phyloP scores from a whole-genome alignment of 2,329 filamentous ascomycete species.

The Juglanconis oblonga region DNA sequence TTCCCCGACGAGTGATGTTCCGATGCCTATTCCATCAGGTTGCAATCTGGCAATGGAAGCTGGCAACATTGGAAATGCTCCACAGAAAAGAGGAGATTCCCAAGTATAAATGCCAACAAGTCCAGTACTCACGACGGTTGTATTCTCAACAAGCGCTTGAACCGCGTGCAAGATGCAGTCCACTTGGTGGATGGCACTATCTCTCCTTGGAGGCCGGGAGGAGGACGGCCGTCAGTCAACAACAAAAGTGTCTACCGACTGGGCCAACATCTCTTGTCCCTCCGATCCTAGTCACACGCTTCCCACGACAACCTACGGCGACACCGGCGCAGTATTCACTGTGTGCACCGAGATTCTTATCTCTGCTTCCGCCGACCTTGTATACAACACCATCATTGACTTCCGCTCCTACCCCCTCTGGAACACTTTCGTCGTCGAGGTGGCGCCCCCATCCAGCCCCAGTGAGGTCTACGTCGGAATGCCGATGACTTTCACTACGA shows the following conservation, averaged over 20 bases:
- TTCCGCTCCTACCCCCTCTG: constrained; percentile 24
- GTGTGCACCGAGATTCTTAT: constrained; percentile 25
- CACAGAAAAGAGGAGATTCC: too few relatives aligned
- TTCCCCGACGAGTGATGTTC: too few relatives aligned
- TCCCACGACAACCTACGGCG: constrained; percentile 23
- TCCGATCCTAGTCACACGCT: constrained; percentile 10
- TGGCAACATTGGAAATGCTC: too few relatives aligned
- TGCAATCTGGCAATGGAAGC: too few relatives aligned
- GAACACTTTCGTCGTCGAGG: constrained; percentile 26
- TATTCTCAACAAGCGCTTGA: too few relatives aligned
- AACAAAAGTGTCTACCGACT: constrained; percentile 3
- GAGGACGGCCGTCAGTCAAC: too few relatives aligned
- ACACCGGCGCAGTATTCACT: constrained; percentile 22
- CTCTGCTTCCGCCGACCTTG: constrained; percentile 14
- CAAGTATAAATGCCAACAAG: too few relatives aligned
- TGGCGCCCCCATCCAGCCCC: constrained; percentile 23
- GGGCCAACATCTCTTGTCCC: constrained; percentile 19
- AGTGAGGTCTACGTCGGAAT: constrained; percentile 24
- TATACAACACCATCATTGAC: constrained; percentile 24
- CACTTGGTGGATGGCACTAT: too few relatives aligned
- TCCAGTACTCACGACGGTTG: too few relatives aligned
- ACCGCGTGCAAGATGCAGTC: too few relatives aligned
- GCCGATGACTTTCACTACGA: constrained; percentile 25
- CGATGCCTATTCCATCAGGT: too few relatives aligned
- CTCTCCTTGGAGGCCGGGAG: too few relatives aligned